phyloP scores from a whole-genome alignment of 2,329 filamentous ascomycete species.

The Paracamarosporium sp. region DNA sequence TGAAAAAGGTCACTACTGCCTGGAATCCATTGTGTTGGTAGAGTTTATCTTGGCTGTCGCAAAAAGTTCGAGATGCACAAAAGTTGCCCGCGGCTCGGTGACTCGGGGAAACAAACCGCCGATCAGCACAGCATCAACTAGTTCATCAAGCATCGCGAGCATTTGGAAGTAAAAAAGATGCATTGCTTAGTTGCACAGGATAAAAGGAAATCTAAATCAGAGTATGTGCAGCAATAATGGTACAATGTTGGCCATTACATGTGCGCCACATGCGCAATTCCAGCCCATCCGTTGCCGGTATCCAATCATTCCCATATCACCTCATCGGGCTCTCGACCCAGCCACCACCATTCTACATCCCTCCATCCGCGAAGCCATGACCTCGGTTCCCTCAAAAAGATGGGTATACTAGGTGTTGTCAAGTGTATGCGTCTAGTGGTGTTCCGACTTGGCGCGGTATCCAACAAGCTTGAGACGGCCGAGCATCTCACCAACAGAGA shows the following conservation, averaged over 20 bases:
- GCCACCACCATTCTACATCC: neutral
- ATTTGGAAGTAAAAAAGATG: conserved; percentile 19
- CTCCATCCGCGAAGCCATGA: neutral
- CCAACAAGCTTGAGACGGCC: conserved; percentile 94
- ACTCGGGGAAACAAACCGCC: conserved; percentile 25
- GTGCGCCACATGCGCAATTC: conserved; percentile 25
- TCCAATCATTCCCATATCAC: conserved; percentile 14
- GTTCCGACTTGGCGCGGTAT: conserved; percentile 62
- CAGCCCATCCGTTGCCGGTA: conserved; percentile 14
- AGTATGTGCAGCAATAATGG: conserved; percentile 46
- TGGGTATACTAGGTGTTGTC: conserved; percentile 15
- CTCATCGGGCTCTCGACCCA: neutral
- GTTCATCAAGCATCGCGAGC: neutral
- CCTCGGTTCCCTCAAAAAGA: neutral
- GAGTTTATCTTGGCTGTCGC: conserved; percentile 6
- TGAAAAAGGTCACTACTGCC: neutral
- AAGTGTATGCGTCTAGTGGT: conserved; percentile 34
- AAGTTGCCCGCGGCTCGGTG: conserved; percentile 23
- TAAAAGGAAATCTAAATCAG: conserved; percentile 46
- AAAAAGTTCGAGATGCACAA: conserved; percentile 21
- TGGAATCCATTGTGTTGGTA: conserved; percentile 1
- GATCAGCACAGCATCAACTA: conserved; percentile 8
- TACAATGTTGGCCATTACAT: conserved; percentile 40
- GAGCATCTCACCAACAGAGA: conserved; percentile 96
- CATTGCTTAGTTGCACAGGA: conserved; percentile 42